Evolutionary conservation across 2,329 filamentous ascomycete species (phyloP).

Genomic region (Fusarium sarcochroum): DNA sequence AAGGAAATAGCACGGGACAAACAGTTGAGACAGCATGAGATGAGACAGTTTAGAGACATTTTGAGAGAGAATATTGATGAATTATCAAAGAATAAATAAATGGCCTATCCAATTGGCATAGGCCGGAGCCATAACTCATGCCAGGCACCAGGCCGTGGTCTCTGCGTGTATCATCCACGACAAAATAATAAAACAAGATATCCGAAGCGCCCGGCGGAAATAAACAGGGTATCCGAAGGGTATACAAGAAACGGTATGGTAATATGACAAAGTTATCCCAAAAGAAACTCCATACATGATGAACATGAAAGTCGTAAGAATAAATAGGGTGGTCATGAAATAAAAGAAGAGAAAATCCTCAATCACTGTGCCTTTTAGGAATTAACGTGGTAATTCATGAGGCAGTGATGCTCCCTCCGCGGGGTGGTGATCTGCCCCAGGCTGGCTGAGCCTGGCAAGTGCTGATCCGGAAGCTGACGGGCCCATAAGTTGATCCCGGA

Average conservation of each 20-base stretch:
- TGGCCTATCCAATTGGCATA: conserved; percentile 16
- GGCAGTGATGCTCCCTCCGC: conserved; percentile 25
- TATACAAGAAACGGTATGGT: conserved; percentile 31
- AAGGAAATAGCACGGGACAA: neutral
- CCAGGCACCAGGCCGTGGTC: conserved; percentile 45
- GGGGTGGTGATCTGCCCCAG: conserved; percentile 22
- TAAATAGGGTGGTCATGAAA: conserved; percentile 22
- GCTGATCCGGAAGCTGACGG: conserved; percentile 47
- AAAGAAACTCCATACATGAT: conserved; percentile 32
- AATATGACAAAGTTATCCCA: conserved; percentile 4
- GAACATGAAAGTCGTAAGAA: conserved; percentile 23
- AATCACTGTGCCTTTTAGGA: neutral
- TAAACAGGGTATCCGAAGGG: conserved; percentile 38
- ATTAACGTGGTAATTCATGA: conserved; percentile 20
- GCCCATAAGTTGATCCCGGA: conserved; percentile 40
- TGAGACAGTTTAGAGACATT: neutral
- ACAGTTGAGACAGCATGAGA: neutral
- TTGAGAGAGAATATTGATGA: neutral
- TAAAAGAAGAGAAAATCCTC: conserved; percentile 17
- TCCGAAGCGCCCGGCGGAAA: conserved; percentile 34
- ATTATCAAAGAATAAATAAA: conserved; percentile 8
- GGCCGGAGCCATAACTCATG: conserved; percentile 3
- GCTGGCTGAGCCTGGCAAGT: conserved; percentile 32
- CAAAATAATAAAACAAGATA: conserved; percentile 15
- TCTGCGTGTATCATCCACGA: conserved; percentile 38